A percentile compares a stretch with the other conserved stretches of the same genome.
Conservation (phyloP, 768 basidiomycete species). For the Boletus vermiculosoides region DNA sequence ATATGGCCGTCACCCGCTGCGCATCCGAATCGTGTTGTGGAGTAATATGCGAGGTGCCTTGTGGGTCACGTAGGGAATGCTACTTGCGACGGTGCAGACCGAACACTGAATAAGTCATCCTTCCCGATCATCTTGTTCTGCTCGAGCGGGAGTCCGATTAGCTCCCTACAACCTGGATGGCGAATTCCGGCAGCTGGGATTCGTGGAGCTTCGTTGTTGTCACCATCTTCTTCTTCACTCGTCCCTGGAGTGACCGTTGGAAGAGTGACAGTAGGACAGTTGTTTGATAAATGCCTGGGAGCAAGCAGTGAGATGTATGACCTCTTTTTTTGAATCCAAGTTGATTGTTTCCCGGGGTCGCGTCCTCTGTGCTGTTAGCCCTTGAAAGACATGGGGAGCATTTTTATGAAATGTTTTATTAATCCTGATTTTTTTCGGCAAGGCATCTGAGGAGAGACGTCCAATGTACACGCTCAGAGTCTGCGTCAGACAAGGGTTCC, state of each 20-base stretch:
- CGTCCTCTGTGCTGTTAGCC: too few relatives aligned
- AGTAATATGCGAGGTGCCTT: neutral
- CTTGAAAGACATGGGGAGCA: neutral
- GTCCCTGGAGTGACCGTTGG: neutral
- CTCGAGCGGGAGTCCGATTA: neutral
- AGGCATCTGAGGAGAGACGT: neutral
- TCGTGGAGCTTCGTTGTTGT: neutral
- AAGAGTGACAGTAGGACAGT: neutral
- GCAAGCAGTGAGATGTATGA: neutral
- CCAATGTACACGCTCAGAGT: too few relatives aligned
- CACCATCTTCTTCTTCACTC: neutral
- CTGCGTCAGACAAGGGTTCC: too few relatives aligned
- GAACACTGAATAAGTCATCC: neutral
- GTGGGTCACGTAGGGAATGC: neutral
- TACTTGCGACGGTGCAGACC: neutral
- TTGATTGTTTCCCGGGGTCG: neutral
- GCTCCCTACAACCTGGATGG: neutral
- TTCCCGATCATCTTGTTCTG: neutral
- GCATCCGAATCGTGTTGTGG: neutral
- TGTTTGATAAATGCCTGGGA: too few relatives aligned
- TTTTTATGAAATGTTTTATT: neutral
- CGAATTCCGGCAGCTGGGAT: neutral
- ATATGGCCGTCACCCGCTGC: too few relatives aligned
- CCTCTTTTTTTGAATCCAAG: neutral
- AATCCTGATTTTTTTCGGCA: neutral